These are phyloP conservation scores for Curvularia sp. DNA, from an alignment of 2,329 filamentous ascomycete genomes.

Conservation along the genomic window DNA sequence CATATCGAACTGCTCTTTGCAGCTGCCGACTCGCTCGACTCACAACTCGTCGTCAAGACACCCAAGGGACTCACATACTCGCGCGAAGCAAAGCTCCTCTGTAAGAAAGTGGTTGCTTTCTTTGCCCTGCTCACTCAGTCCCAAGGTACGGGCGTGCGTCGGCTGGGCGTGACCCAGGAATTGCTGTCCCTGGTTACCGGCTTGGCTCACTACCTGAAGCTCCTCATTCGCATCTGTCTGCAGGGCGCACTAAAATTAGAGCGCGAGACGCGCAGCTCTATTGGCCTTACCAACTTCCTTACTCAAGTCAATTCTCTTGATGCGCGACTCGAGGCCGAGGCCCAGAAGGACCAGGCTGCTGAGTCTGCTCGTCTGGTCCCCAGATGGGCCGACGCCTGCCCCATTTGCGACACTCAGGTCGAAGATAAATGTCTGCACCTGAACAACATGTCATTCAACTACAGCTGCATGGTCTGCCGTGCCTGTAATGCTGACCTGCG, in stretches of 20 bases:
- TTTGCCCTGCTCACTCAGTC: slow-evolving; percentile 94
- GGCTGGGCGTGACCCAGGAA: slow-evolving; percentile 95
- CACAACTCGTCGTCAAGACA: slow-evolving; percentile 69
- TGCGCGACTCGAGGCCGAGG: slow-evolving; percentile 45
- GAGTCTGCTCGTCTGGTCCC: slow-evolving; percentile 55
- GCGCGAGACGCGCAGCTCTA: slow-evolving; percentile 75
- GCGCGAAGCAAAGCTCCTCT: slow-evolving; percentile 96
- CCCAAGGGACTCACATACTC: slow-evolving; percentile 89
- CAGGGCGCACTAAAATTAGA: slow-evolving; percentile 93
- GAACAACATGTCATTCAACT: slow-evolving; percentile 81
- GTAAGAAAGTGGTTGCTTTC: slow-evolving; percentile 99
- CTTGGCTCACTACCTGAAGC: slow-evolving; percentile 94
- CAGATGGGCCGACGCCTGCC: slow-evolving; percentile 74
- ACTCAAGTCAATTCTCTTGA: slow-evolving; percentile 87
- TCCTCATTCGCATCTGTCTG: slow-evolving; percentile 94
- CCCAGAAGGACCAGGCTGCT: slow-evolving; percentile 49
- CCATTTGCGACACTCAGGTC: slow-evolving; percentile 81
- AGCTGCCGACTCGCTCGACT: slow-evolving; percentile 84
- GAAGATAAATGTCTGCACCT: slow-evolving; percentile 89
- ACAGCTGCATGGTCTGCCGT: slow-evolving; percentile 73
- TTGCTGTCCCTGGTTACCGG: slow-evolving; percentile 97
- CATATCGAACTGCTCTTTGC: slow-evolving; percentile 93
- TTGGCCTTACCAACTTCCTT: slow-evolving; percentile 82
- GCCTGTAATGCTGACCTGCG: slow-evolving; percentile 78
- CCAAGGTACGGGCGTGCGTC: slow-evolving; percentile 86